Conservation (phyloP, 176 grass and related monocot genomes). For the Phoenix roebelenii region DNA sequence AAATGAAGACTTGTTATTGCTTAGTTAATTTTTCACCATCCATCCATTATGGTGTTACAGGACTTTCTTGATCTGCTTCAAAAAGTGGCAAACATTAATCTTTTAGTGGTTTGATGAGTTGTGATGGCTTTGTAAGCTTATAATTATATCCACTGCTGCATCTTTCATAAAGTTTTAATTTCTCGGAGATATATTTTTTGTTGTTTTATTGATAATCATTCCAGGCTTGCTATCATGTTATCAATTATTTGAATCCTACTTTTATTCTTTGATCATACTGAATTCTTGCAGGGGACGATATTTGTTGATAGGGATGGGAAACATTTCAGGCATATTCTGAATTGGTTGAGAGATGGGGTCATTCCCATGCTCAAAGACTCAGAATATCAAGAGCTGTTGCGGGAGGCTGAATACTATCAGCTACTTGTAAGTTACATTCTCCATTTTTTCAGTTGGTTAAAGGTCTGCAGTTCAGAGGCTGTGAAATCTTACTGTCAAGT, state of each 20-base stretch:
- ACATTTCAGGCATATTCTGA: slow-evolving; percentile 83
- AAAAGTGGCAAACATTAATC: no score
- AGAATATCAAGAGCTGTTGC: slow-evolving; percentile 54
- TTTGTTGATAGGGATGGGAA: slow-evolving; percentile 93
- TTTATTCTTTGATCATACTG: background rate
- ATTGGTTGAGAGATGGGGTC: slow-evolving; percentile 75
- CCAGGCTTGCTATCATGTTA: background rate
- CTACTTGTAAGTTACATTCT: slow-evolving; percentile 41
- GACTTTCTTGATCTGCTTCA: no score
- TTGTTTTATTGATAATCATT: background rate
- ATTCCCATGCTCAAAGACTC: slow-evolving; percentile 47
- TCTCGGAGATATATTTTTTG: background rate
- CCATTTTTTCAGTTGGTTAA: background rate
- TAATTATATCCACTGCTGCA: no score
- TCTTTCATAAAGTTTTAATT: no score
- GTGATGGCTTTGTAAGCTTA: no score
- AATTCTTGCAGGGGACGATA: slow-evolving; percentile 50
- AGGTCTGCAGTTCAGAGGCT: no score
- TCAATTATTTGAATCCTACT: background rate
- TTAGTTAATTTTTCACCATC: no score
- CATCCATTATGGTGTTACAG: no score
- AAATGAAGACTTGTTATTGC: background rate
- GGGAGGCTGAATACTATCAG: slow-evolving; percentile 92
- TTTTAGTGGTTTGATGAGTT: no score
- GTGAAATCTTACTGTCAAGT: no score